These are phyloP conservation scores for Coniochaeta hoffmannii DNA, from an alignment of 2,329 filamentous ascomycete species.

Conservation along the genomic window DNA sequence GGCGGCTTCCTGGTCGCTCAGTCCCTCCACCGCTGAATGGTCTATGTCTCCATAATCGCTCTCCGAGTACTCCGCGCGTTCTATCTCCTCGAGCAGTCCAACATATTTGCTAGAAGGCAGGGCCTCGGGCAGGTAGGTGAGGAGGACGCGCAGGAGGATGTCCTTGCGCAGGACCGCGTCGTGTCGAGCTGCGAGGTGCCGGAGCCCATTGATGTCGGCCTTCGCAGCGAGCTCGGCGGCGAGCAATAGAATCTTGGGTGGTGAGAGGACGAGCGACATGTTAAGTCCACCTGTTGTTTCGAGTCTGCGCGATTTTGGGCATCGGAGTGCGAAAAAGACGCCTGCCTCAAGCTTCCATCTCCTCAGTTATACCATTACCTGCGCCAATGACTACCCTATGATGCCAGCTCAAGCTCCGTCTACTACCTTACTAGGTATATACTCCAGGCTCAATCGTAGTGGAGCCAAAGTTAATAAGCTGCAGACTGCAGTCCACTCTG, in stretches of 20 bases:
- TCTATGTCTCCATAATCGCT: slow-evolving; percentile 41
- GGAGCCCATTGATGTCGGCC: slow-evolving; percentile 56
- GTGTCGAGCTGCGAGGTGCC: slow-evolving; percentile 50
- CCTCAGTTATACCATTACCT: not conserved
- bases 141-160: slow-evolving; percentile 62
- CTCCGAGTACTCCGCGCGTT: slow-evolving; percentile 35
- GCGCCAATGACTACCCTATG: not conserved
- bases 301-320: not conserved
- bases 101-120: slow-evolving; percentile 56
- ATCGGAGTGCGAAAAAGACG: not conserved
- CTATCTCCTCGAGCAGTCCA: slow-evolving; percentile 51
- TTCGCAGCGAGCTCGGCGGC: slow-evolving; percentile 63
- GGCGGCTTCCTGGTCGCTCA: slow-evolving; percentile 57
- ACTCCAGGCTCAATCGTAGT: too few relatives aligned
- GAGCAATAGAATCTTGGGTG: slow-evolving; percentile 64
- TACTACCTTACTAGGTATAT: too few relatives aligned
- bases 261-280: slow-evolving; percentile 40
- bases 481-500: too few relatives aligned
- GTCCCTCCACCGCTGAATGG: slow-evolving; percentile 42
- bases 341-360: not conserved
- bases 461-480: too few relatives aligned
- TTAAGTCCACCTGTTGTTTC: not conserved
- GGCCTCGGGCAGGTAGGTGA: slow-evolving; percentile 72
- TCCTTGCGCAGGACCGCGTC: slow-evolving; percentile 53
- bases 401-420: not conserved